Evolutionary conservation across 2,329 filamentous ascomycete genomes (phyloP), one percentile per base, ranked within the genome.

Genomic region (Penicillium sclerotigenum): DNA sequence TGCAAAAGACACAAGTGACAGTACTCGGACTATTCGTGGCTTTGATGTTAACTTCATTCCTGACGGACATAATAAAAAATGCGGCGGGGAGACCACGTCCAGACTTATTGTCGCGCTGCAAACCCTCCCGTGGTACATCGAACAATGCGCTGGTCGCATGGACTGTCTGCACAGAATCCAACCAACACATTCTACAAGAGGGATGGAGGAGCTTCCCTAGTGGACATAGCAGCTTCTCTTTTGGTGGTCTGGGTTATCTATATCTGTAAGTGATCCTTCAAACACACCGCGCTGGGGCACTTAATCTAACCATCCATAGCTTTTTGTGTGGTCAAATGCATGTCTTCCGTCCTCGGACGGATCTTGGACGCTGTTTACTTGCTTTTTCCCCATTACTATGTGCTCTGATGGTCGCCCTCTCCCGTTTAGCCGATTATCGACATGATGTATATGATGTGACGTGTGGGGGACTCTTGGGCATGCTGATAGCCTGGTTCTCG

Each of bases 31-130:
- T 97, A 58, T 78, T 87, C 48, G 90, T 93, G 66, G 84, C 87
- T 61, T 75, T 97, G 26, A 80, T 91, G 64, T 80, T 96, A 47
- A 88, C 90, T 0, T 83, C 85, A 6, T 88, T 97, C 72, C 79
- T 97, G 41, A 97, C 94, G 42, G 92, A 97, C 71, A 78, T 93
- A 28, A 81, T 97, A 69, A 99, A 99, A 75, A 96, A 96, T 70
- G 83, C 88, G 10, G 89, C 93, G 26, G 90, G 90, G 9, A 79
- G 90, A 11, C 90, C 91, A 29, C 84, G 93, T 7, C 93, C 93
- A 4, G 93, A 97, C 73, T 78, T 97, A 34, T 84, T 97, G 40
- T 86, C 88, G n/a, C 86, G 94, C 36, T 99, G 94, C 75, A 87
- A 89, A 61, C 92, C 94, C 0, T 76, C 72, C 54, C 71, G 79